phyloP scores from a whole-genome alignment of 257 asterid species.

The Solanum paucissectum region DNA sequence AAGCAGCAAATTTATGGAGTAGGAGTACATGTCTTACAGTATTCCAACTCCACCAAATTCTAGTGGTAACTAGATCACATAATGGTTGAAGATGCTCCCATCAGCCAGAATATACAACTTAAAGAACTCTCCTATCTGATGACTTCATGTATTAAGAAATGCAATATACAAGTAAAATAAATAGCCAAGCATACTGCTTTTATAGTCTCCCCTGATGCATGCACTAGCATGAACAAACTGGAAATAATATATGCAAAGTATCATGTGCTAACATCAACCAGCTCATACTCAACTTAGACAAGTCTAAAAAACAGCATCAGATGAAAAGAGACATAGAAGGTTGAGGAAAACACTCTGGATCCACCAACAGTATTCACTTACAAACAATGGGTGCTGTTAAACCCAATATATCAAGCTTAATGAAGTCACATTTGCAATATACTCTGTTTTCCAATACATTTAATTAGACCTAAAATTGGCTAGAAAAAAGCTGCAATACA shows the following conservation, averaged over 20 bases:
- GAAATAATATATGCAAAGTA: neutral
- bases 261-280: neutral
- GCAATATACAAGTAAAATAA: neutral
- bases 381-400: neutral
- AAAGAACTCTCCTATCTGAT: neutral
- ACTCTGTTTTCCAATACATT: neutral
- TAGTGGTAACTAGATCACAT: neutral
- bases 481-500: neutral
- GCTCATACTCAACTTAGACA: neutral
- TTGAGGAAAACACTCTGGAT: neutral
- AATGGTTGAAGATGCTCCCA: neutral
- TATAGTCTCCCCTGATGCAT: neutral
- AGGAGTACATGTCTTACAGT: neutral
- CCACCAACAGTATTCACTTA: neutral
- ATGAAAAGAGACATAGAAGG: neutral
- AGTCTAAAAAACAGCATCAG: neutral
- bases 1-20: neutral
- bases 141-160: neutral
- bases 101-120: neutral
- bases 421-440: neutral
- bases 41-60: neutral
- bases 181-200: neutral
- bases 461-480: neutral
- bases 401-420: neutral
- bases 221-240: neutral